These are phyloP conservation scores for Eucalyptus polyanthemos DNA, from an alignment of 345 rosid genomes.

Conservation along the genomic window DNA sequence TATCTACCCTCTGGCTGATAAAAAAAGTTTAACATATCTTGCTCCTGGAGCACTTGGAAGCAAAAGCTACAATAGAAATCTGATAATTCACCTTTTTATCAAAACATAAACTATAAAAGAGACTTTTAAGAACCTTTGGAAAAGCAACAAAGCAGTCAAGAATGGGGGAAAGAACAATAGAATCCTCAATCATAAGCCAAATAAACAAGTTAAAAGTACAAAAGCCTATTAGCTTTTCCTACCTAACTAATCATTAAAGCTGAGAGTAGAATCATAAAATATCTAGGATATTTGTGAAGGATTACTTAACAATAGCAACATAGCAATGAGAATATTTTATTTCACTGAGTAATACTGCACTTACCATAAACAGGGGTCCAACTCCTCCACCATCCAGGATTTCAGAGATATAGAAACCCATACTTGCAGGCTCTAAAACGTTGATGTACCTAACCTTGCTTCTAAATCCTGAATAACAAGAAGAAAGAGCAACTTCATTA, in stretches of 20 bases:
- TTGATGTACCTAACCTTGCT: conserved; percentile 81
- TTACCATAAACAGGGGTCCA: conserved; percentile 84
- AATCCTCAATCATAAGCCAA: not conserved
- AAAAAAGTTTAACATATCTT: not conserved
- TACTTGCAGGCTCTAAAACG: conserved; percentile 71
- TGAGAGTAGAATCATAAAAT: not conserved
- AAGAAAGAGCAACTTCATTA: not conserved
- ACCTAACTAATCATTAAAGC: not conserved
- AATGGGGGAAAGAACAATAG: not conserved
- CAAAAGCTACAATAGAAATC: not conserved
- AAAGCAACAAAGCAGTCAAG: not conserved
- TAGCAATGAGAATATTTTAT: not conserved
- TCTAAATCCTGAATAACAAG: conserved; percentile 61
- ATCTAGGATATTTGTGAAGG: not conserved
- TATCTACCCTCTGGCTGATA: not conserved
- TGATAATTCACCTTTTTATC: not conserved
- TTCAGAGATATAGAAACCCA: conserved; percentile 78
- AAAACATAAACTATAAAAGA: not conserved
- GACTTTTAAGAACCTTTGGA: not conserved
- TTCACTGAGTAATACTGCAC: not conserved
- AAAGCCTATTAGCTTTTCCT: not conserved
- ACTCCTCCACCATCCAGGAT: conserved; percentile 65
- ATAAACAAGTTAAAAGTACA: not conserved
- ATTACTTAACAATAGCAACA: not conserved
- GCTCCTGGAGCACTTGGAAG: not conserved